Evolutionary conservation across 257 asterid species (phyloP), one percentile per base, ranked within the genome.

Genomic region (Solanum etuberosum): DNA sequence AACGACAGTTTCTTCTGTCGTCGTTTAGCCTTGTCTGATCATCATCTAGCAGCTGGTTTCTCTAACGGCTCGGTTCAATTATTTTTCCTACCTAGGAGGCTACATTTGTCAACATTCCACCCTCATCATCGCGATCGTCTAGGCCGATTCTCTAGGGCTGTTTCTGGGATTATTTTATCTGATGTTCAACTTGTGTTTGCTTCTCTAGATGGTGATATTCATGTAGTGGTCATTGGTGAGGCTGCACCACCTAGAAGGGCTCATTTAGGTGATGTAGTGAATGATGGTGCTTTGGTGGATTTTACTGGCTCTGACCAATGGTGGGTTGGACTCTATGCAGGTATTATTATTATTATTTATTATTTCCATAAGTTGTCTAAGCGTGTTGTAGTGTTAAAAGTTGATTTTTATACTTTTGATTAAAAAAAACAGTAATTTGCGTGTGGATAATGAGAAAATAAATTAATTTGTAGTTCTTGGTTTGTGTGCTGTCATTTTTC

Each of bases 271-370:
- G 95, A 96, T 38, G 98, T 95, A n/a, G 96, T 96, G 14, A 91
- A 91, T 14, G 95, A 96, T 42, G 99, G 99, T 9, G 96, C 93
- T 35, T 88, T 96, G 6, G 97, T 95, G 15, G 99, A 96, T 85
- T 96, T 96, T 86, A 85, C 98, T 16, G 99, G 99, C 4, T 87
- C 93, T 72, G 34, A 87, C 88, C 94, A 88, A 77, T 95, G 99
- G 99, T 96, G 99, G 99, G 98, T 96, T 72, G 99, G 99, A 85
- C 94, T 96, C 5, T 95, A 93, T 80, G 99, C 98, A 90, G 98
- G 98, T 95, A 63, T 77, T 51, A 21, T 63, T 80, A 29, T 40
- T 27, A 16, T 42, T 7, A 3, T 27, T 40, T 27, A 16, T 42
- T 7, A 3, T 32, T 23, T 23, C 27, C 27, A 23, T 59, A 31